Conservation (phyloP, 2,329 filamentous ascomycete genomes). For the Coccinonectria pachysandricola region DNA sequence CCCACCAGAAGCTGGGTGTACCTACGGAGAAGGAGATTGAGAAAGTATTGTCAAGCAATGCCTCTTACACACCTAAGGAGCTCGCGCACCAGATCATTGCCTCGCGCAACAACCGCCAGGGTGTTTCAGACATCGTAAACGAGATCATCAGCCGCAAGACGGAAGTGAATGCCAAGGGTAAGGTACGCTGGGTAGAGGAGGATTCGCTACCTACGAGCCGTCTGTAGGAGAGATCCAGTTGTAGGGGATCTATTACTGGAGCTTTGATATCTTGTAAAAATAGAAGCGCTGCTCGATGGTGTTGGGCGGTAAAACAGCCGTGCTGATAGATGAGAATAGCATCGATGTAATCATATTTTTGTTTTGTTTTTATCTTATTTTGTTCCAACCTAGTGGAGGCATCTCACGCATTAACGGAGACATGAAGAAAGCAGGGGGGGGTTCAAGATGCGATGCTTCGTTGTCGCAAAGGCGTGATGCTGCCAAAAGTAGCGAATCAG, state of each 20-base stretch:
- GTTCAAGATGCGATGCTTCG: too few species aligned
- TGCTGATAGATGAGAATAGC: constrained; percentile 17
- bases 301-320: constrained; percentile 9
- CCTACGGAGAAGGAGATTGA: constrained; percentile 59
- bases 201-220: constrained; percentile 22
- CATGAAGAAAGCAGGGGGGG: too few species aligned
- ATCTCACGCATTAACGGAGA: too few species aligned
- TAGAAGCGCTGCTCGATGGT: constrained; percentile 13
- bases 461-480: constrained; percentile 1
- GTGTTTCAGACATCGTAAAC: constrained; percentile 55
- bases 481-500: constrained; percentile 11
- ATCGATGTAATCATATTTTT: constrained; percentile 8
- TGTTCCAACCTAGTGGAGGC: too few species aligned
- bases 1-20: constrained; percentile 57
- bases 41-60: constrained; percentile 30
- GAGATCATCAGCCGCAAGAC: constrained; percentile 61
- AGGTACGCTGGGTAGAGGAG: constrained; percentile 28
- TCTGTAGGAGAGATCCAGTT: too few species aligned
- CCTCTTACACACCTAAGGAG: constrained; percentile 37
- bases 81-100: constrained; percentile 54
- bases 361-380: too few species aligned
- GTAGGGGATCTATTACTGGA: constrained; percentile 4
- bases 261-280: constrained; percentile 16
- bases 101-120: constrained; percentile 53
- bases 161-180: constrained; percentile 31